Evolutionary conservation across 1,139 yeast genomes (phyloP).

Genomic region (Sugiyamaella grinbergsii): DNA sequence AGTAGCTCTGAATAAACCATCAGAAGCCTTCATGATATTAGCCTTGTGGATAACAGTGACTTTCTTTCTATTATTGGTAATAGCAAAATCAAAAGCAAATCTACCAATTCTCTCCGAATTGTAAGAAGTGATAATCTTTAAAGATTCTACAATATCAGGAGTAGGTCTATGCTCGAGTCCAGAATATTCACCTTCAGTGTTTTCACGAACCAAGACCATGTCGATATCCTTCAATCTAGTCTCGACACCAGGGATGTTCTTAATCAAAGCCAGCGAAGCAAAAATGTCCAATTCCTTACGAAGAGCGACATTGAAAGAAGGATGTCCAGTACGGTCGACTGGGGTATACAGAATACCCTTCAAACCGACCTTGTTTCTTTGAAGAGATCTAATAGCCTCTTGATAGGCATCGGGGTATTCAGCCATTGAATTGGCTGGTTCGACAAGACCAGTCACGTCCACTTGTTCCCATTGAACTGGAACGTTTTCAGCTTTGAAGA

Average conservation of each 20-base stretch:
- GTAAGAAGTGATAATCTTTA: constrained; percentile 91
- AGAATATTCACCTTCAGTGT: constrained; percentile 97
- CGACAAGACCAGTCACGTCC: constrained; percentile 80
- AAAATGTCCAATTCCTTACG: constrained; percentile 95
- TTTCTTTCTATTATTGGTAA: constrained; percentile 84
- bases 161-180: constrained; percentile 98
- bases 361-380: constrained; percentile 95
- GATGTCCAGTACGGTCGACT: constrained; percentile 67
- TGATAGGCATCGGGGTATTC: constrained; percentile 60
- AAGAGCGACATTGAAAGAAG: constrained; percentile 91
- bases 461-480: constrained; percentile 96
- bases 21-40: constrained; percentile 98
- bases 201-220: constrained; percentile 94
- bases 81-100: constrained; percentile 95
- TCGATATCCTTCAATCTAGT: constrained; percentile 87
- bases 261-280: constrained; percentile 90
- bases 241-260: constrained; percentile 92
- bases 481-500: constrained; percentile 79
- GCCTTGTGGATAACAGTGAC: constrained; percentile 99
- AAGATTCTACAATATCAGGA: constrained; percentile 96
- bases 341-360: constrained; percentile 96
- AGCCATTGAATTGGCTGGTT: constrained; percentile 42
- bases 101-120: constrained; percentile 97
- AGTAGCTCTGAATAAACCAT: constrained; percentile 95
- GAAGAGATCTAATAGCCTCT: constrained; percentile 87